A percentile compares a stretch with the other conserved stretches of the same genome.
Conservation (phyloP, 192 early-diverging fungal genomes). For the Oehlia diaphana region DNA sequence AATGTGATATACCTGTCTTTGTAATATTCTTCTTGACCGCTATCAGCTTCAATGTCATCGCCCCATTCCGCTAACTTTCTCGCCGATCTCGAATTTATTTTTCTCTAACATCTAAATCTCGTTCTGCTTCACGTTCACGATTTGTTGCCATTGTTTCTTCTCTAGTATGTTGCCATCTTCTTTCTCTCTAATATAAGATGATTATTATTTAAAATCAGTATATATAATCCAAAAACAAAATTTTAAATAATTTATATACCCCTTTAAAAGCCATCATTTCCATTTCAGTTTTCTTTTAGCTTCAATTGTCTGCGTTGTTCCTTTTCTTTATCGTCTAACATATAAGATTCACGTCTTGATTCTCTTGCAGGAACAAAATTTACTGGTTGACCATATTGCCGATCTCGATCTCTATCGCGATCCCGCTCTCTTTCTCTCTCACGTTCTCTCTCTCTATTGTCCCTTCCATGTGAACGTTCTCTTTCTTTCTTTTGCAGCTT, state of each 20-base stretch:
- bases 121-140: too few species aligned
- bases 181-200: conserved; percentile 45
- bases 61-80: too few species aligned
- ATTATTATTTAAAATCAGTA: neutral
- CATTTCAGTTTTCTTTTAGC: conserved; percentile 48
- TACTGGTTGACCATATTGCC: conserved; percentile 26
- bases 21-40: conserved; percentile 72
- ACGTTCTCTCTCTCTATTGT: conserved; percentile 32
- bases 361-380: conserved; percentile 50
- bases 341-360: conserved; percentile 28
- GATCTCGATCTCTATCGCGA: conserved; percentile 28
- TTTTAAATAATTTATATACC: conserved; percentile 7
- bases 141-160: too few species aligned
- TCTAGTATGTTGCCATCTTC: conserved; percentile 58
- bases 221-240: neutral
- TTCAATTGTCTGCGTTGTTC: conserved; percentile 36
- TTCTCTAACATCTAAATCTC: too few species aligned
- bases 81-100: too few species aligned
- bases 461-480: conserved; percentile 33
- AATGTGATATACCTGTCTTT: conserved; percentile 44
- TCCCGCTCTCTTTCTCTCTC: conserved; percentile 13
- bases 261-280: conserved; percentile 44
- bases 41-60: conserved; percentile 22
- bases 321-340: conserved; percentile 41
- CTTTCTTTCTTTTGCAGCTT: conserved; percentile 29